phyloP scores from a whole-genome alignment of 2,329 filamentous ascomycete species.

The Venturia pyrina region DNA sequence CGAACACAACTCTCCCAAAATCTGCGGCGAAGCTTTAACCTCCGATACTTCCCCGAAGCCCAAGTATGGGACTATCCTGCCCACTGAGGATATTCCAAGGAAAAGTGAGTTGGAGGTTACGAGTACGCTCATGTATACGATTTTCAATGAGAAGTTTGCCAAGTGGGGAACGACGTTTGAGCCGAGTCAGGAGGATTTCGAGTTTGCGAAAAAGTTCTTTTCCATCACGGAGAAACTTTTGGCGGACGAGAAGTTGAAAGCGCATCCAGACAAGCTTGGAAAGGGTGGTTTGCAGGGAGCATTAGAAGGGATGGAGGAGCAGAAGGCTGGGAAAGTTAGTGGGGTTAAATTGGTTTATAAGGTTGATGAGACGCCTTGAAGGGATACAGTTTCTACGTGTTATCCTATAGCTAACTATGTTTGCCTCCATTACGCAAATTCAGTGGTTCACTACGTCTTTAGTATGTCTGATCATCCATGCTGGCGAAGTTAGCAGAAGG shows the following conservation, averaged over 20 bases:
- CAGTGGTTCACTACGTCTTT: too few species aligned
- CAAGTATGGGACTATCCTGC: constrained; percentile 33
- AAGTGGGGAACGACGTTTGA: constrained; percentile 21
- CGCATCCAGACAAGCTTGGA: constrained; percentile 33
- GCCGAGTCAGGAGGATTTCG: constrained; percentile 30
- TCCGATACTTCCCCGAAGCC: constrained; percentile 21
- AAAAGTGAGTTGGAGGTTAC: constrained; percentile 17
- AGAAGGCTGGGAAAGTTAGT: constrained; percentile 37
- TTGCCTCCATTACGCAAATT: too few species aligned
- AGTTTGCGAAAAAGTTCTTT: constrained; percentile 34
- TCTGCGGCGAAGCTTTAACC: constrained; percentile 33
- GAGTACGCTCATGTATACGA: constrained; percentile 33
- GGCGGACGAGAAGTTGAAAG: constrained; percentile 32
- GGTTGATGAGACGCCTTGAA: constrained; percentile 17
- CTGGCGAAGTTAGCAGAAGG: too few species aligned
- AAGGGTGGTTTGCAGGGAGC: constrained; percentile 34
- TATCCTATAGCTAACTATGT: too few species aligned
- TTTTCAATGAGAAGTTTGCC: constrained; percentile 30
- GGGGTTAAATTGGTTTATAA: constrained; percentile 41
- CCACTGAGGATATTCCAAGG: constrained; percentile 31
- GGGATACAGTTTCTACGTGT: not conserved
- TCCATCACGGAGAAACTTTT: constrained; percentile 30
- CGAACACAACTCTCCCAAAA: constrained; percentile 27
- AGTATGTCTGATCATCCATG: too few species aligned
- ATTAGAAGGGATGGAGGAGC: constrained; percentile 32